Percentiles rank a stretch among this genome's conserved stretches.
Evolutionary conservation across 352 stramenopile genomes (phyloP).

Genomic region (Phytophthora constricta): DNA sequence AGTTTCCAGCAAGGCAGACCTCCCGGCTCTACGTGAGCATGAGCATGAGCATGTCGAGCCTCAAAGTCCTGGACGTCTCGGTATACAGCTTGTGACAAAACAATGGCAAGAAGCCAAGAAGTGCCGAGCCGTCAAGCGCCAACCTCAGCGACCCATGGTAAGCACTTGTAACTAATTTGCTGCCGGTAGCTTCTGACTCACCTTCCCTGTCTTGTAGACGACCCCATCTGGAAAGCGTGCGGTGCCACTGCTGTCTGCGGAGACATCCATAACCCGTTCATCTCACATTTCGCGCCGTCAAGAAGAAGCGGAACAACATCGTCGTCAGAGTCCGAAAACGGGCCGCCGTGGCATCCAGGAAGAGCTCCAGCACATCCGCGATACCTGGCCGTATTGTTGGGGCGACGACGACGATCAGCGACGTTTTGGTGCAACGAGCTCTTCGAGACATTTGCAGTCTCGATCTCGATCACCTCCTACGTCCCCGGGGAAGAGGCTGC

Average conservation of each 20-base stretch:
- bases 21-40: slow-evolving; percentile 39
- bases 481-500: slow-evolving; percentile 16
- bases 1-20: slow-evolving; percentile 15
- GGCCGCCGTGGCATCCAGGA: slow-evolving; percentile 38
- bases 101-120: slow-evolving; percentile 68
- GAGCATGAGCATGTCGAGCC: slow-evolving; percentile 12
- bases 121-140: slow-evolving; percentile 34
- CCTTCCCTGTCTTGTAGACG: slow-evolving; percentile 25
- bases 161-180: slow-evolving; percentile 5
- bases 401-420: slow-evolving; percentile 24
- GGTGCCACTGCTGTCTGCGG: slow-evolving; percentile 10
- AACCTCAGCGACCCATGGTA: slow-evolving; percentile 40
- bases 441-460: background rate
- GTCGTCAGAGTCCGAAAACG: slow-evolving; percentile 19
- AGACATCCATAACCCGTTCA: slow-evolving; percentile 59
- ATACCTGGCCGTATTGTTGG: slow-evolving; percentile 76
- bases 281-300: slow-evolving; percentile 53
- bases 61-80: slow-evolving; percentile 41
- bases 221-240: slow-evolving; percentile 33
- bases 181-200: background rate
- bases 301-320: slow-evolving; percentile 33
- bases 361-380: slow-evolving; percentile 66
- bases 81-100: slow-evolving; percentile 49
- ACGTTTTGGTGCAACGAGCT: slow-evolving; percentile 5
- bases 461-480: slow-evolving; percentile 15